Conservation (phyloP, 257 asterid species). For the Nemophila menziesii region DNA sequence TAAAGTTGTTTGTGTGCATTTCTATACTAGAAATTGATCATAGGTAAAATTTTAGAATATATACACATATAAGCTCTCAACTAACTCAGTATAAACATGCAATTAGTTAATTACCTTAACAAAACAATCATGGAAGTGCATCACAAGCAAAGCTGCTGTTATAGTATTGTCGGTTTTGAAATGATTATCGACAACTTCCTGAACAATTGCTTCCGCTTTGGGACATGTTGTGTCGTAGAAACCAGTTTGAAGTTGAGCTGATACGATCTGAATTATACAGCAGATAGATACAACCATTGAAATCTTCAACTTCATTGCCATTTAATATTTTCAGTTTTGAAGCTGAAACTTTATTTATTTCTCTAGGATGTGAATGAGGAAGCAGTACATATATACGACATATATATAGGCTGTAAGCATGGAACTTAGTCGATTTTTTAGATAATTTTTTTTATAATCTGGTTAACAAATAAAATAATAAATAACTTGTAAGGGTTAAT, state of each 20-base stretch:
- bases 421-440: no score
- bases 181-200: slow-evolving; percentile 27
- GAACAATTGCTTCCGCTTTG: slow-evolving; percentile 39
- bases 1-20: no score
- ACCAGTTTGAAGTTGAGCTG: slow-evolving; percentile 44
- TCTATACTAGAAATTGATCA: no score
- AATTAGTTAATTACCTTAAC: slow-evolving; percentile 39
- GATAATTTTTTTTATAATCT: no score
- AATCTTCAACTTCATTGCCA: slow-evolving; percentile 20
- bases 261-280: slow-evolving; percentile 23
- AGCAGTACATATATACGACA: background rate
- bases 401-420: background rate
- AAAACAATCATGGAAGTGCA: slow-evolving; percentile 85
- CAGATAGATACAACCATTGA: slow-evolving; percentile 1
- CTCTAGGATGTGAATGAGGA: background rate
- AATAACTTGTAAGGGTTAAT: no score
- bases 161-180: slow-evolving; percentile 44
- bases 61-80: no score
- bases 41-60: no score
- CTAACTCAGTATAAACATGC: background rate
- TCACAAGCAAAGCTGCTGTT: slow-evolving; percentile 65
- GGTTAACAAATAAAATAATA: no score
- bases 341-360: no score
- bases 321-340: background rate
- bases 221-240: slow-evolving; percentile 53